phyloP scores from a whole-genome alignment of 495 filamentous ascomycete species.

The Tuber brumale region DNA sequence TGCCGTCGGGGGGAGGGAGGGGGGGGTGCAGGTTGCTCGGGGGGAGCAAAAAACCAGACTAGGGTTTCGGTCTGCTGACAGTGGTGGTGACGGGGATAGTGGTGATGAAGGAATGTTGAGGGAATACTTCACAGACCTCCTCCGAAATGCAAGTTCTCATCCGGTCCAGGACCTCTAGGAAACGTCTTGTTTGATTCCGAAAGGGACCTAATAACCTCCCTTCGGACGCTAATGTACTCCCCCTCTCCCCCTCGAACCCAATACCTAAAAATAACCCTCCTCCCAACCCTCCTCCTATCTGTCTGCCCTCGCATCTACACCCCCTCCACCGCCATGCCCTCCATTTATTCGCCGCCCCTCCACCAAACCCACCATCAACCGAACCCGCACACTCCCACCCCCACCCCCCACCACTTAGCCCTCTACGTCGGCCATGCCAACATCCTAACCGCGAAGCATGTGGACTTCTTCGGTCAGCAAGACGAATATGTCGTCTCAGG shows the following conservation, averaged over 20 bases:
- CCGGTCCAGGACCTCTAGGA: not conserved
- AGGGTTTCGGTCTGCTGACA: slow-evolving; percentile 50
- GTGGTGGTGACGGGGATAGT: too few species aligned
- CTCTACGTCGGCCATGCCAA: slow-evolving; percentile 45
- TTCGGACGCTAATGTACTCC: not conserved
- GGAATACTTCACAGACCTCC: not conserved
- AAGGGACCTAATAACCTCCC: not conserved
- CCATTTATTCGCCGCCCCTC: not conserved
- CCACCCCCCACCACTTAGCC: not conserved
- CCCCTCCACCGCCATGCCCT: not conserved
- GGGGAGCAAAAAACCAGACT: slow-evolving; percentile 48
- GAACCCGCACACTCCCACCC: not conserved
- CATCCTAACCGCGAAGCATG: slow-evolving; percentile 66
- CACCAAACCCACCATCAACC: not conserved
- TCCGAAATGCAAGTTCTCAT: not conserved
- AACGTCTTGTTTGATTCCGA: not conserved
- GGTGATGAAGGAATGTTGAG: slow-evolving; percentile 42
- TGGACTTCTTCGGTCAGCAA: slow-evolving; percentile 64
- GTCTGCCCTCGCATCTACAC: not conserved
- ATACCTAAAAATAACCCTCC: not conserved
- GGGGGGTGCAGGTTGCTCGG: slow-evolving; percentile 56
- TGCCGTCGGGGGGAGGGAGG: slow-evolving; percentile 48
- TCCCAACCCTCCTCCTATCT: not conserved
- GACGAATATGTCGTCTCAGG: slow-evolving; percentile 72
- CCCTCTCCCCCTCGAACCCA: not conserved